Conservation (phyloP, 2,329 filamentous ascomycete species). For the Hymenotorrendiella dingleyae region DNA sequence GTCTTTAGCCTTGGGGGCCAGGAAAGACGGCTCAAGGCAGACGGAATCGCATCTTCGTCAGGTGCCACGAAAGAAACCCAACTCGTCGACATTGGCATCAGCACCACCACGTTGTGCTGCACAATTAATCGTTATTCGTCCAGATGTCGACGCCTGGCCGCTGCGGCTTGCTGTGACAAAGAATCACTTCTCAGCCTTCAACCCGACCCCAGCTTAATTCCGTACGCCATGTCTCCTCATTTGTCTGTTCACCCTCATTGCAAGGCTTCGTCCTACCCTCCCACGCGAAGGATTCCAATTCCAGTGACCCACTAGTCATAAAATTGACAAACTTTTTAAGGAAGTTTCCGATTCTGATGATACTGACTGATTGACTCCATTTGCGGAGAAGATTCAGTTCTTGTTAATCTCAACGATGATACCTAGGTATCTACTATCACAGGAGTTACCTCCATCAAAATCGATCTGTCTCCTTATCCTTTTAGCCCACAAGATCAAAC, state of each 20-base stretch:
- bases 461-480: no score
- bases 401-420: no score
- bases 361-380: no score
- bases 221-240: not conserved
- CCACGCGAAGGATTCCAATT: constrained; percentile 1
- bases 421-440: no score
- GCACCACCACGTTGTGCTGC: not conserved
- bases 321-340: no score
- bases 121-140: not conserved
- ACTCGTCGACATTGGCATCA: not conserved
- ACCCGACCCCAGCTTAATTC: not conserved
- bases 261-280: not conserved
- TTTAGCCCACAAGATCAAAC: no score
- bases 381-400: no score
- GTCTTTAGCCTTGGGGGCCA: not conserved
- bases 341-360: no score
- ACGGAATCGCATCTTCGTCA: not conserved
- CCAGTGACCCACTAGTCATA: no score
- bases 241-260: not conserved
- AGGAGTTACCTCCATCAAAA: no score
- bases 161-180: not conserved
- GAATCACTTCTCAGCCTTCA: not conserved
- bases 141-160: not conserved
- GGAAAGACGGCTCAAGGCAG: not conserved
- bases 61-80: not conserved